Conservation (phyloP, 179 eudicot species). For the Beta macrorhiza region DNA sequence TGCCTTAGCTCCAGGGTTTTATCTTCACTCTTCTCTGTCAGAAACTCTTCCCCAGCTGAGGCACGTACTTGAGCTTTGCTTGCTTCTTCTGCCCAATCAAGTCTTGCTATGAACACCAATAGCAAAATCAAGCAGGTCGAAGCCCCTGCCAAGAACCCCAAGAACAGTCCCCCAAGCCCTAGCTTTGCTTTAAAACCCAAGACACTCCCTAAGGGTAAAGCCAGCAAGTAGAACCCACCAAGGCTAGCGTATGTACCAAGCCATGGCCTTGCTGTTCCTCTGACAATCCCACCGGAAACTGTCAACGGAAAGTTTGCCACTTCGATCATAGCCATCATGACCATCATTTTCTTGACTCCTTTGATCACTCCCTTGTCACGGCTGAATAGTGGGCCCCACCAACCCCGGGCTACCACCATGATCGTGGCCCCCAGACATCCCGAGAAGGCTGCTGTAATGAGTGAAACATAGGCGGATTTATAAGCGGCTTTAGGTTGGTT, state of each 20-base stretch:
- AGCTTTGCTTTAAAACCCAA: constrained; percentile 57
- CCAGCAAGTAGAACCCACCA: constrained; percentile 73
- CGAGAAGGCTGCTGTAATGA: constrained; percentile 38
- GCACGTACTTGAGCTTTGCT: constrained; percentile 61
- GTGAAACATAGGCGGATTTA: constrained; percentile 49
- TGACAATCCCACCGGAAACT: constrained; percentile 71
- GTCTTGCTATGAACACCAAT: constrained; percentile 56
- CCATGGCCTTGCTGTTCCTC: constrained; percentile 85
- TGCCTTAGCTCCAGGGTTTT: constrained; percentile 6
- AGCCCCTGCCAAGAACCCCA: constrained; percentile 74
- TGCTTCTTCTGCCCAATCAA: constrained; percentile 71
- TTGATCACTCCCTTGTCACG: constrained; percentile 46
- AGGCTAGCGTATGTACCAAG: constrained; percentile 67
- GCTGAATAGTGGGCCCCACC: constrained; percentile 71
- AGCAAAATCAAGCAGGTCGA: constrained; percentile 51
- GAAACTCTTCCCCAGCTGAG: constrained; percentile 13
- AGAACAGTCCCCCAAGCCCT: constrained; percentile 64
- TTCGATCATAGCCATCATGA: constrained; percentile 67
- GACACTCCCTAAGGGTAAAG: constrained; percentile 60
- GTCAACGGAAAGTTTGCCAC: constrained; percentile 70
- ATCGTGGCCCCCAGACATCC: constrained; percentile 48
- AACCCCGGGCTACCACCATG: constrained; percentile 54
- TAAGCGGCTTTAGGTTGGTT: constrained; percentile 44
- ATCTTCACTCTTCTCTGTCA: constrained; percentile 17
- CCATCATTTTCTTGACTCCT: constrained; percentile 66